phyloP scores from a whole-genome alignment of 78 protist species.

The Dictyostelium discoideum region DNA sequence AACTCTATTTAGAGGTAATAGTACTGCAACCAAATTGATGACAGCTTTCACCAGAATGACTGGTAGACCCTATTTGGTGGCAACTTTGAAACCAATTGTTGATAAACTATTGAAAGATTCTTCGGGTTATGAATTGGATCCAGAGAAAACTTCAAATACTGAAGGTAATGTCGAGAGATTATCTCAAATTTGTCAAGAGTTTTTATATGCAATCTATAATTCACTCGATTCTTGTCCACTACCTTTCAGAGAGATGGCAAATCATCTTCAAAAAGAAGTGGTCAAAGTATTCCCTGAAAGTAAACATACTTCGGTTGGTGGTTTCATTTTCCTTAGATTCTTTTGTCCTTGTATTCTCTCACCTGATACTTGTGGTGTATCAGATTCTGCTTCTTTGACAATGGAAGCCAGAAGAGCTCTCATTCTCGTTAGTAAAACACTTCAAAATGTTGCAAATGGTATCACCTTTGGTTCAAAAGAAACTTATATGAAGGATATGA shows the following conservation, averaged over 20 bases:
- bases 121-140: constrained; percentile 67
- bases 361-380: constrained; percentile 73
- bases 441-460: constrained; percentile 84
- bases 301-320: constrained; percentile 83
- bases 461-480: constrained; percentile 77
- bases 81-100: constrained; percentile 61
- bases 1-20: constrained; percentile 66
- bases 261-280: constrained; percentile 71
- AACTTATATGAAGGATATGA: constrained; percentile 78
- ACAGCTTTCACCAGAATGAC: constrained; percentile 81
- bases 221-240: constrained; percentile 46
- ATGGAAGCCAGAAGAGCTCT: constrained; percentile 66
- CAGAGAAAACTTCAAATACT: constrained; percentile 54
- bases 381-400: constrained; percentile 25
- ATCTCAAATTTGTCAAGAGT: constrained; percentile 67
- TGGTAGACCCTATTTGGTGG: constrained; percentile 50
- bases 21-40: constrained; percentile 72
- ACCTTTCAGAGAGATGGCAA: constrained; percentile 81
- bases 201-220: constrained; percentile 29
- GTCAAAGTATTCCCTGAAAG: constrained; percentile 74
- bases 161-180: constrained; percentile 60
- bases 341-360: constrained; percentile 70
- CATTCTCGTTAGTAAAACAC: constrained; percentile 55
- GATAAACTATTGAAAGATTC: constrained; percentile 52
- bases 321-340: constrained; percentile 81